Percentiles rank a stretch among this genome's conserved stretches.
Conservation (phyloP, 1,139 yeast genomes). For the Pneumocystis wakefieldiae region DNA sequence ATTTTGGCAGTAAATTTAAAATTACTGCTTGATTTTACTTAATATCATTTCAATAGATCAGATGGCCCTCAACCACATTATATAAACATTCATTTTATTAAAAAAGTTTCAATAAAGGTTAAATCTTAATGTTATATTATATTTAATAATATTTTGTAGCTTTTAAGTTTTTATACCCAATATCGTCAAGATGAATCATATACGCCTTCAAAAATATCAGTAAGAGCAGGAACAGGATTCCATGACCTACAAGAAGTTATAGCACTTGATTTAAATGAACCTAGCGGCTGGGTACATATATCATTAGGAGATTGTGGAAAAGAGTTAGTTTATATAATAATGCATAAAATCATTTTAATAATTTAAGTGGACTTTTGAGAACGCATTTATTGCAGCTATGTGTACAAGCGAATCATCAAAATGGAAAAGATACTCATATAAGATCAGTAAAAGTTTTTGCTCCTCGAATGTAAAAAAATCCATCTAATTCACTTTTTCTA, state of each 20-base stretch:
- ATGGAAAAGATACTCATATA: slow-evolving; percentile 89
- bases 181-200: slow-evolving; percentile 71
- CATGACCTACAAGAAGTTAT: slow-evolving; percentile 71
- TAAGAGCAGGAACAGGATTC: slow-evolving; percentile 73
- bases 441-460: slow-evolving; percentile 51
- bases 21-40: not conserved
- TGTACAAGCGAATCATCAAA: slow-evolving; percentile 76
- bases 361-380: slow-evolving; percentile 37
- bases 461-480: slow-evolving; percentile 20
- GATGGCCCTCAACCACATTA: slow-evolving; percentile 91
- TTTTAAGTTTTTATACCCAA: slow-evolving; percentile 58
- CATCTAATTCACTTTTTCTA: not conserved
- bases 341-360: not conserved
- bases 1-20: slow-evolving; percentile 52
- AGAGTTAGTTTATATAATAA: slow-evolving; percentile 1
- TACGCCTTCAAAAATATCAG: slow-evolving; percentile 61
- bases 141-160: slow-evolving; percentile 10
- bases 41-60: slow-evolving; percentile 25
- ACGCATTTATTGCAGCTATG: slow-evolving; percentile 57
- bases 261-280: slow-evolving; percentile 48
- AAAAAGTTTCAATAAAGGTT: slow-evolving; percentile 48
- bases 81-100: slow-evolving; percentile 67
- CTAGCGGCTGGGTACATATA: slow-evolving; percentile 77
- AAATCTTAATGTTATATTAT: not conserved
- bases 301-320: slow-evolving; percentile 8